Conservation (phyloP, 225 moss, liverwort and hornwort species). For the Takakia lepidozioides region DNA sequence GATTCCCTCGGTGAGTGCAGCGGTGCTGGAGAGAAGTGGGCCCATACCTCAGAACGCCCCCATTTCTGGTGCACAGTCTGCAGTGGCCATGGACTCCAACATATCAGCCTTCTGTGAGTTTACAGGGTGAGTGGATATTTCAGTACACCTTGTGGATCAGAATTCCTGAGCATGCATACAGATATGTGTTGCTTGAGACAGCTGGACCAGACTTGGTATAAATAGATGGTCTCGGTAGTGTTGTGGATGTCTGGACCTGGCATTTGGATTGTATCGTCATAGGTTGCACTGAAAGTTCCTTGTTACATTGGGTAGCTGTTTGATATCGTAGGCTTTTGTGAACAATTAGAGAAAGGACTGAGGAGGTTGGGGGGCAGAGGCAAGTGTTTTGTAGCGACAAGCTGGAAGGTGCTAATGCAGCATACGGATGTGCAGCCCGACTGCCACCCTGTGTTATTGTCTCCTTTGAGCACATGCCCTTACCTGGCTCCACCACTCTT, state of each 20-base stretch:
- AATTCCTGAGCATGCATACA: too few relatives aligned
- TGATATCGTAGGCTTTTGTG: neutral
- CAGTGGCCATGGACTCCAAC: constrained; percentile 80
- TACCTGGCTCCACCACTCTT: constrained; percentile 44
- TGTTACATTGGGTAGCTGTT: neutral
- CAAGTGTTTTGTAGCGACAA: constrained; percentile 96
- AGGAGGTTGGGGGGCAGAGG: constrained; percentile 40
- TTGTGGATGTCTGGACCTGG: neutral
- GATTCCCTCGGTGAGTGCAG: constrained; percentile 96
- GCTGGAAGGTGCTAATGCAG: constrained; percentile 98
- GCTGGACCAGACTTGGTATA: too few relatives aligned
- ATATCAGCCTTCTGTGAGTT: constrained; percentile 92
- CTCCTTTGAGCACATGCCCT: constrained; percentile 90
- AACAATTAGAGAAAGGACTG: neutral
- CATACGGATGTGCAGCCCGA: constrained; percentile 89
- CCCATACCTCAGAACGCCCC: constrained; percentile 97
- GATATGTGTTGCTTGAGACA: too few relatives aligned
- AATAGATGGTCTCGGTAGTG: too few relatives aligned
- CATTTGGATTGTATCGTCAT: too few relatives aligned
- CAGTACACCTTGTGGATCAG: too few relatives aligned
- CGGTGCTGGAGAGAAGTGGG: constrained; percentile 93
- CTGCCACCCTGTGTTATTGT: constrained; percentile 93
- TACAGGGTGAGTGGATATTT: constrained; percentile 89
- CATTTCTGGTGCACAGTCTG: constrained; percentile 87
- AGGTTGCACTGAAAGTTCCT: neutral